These are phyloP conservation scores for Solanum piurae DNA, from an alignment of 257 asterid species.

Conservation along the genomic window DNA sequence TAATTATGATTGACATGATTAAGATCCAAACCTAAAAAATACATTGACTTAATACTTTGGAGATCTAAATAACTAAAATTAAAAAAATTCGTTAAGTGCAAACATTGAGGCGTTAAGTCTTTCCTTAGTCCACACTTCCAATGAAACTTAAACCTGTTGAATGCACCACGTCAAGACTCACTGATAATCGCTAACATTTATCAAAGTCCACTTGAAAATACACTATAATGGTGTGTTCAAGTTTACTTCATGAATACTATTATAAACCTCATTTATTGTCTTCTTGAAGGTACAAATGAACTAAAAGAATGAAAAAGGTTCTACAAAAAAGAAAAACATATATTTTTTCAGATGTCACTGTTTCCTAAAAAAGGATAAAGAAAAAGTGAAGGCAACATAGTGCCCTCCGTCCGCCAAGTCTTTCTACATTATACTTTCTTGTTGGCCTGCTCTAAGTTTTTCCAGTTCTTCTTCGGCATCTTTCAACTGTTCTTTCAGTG, in stretches of 20 bases:
- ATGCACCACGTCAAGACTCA: not conserved
- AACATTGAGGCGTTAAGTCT: not conserved
- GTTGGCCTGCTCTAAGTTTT: conserved; percentile 57
- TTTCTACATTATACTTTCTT: conserved; percentile 17
- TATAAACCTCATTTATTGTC: not conserved
- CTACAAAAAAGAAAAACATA: not conserved
- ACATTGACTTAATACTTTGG: not conserved
- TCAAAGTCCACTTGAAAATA: not conserved
- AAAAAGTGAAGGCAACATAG: not conserved
- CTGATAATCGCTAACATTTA: not conserved
- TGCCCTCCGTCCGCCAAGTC: not conserved
- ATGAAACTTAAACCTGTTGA: not conserved
- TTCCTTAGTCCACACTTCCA: not conserved
- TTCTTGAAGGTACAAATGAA: not conserved
- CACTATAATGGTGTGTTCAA: not conserved
- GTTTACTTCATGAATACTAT: not conserved
- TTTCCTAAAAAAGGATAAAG: not conserved
- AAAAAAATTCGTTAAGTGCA: not conserved
- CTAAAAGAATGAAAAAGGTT: not conserved
- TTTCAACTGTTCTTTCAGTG: conserved; percentile 47
- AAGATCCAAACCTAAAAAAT: no score
- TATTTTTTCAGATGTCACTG: not conserved
- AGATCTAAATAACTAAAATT: not conserved
- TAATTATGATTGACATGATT: no score
- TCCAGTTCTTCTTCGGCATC: conserved; percentile 71